These are phyloP conservation scores for Udeniomyces megalosporus DNA, from an alignment of 768 basidiomycete species.

Conservation along the genomic window DNA sequence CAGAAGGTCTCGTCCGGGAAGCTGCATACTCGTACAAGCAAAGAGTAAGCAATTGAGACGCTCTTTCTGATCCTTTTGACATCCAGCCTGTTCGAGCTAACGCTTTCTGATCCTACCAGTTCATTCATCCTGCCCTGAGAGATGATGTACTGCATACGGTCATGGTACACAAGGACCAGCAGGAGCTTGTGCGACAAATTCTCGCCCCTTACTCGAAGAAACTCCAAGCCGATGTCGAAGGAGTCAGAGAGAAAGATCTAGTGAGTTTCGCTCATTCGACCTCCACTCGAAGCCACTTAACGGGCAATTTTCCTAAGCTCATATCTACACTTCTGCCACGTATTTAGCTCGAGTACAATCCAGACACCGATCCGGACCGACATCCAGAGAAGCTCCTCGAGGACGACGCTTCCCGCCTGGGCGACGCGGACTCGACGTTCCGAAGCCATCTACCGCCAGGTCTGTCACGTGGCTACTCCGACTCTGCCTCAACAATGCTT, in stretches of 20 bases:
- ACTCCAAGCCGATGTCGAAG: slow-evolving; percentile 10
- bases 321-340: background rate
- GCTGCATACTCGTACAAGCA: slow-evolving; percentile 34
- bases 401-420: background rate
- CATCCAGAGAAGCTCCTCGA: background rate
- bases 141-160: slow-evolving; percentile 48
- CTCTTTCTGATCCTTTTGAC: background rate
- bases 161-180: slow-evolving; percentile 16
- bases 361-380: background rate
- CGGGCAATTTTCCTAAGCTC: background rate
- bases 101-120: slow-evolving; percentile 27
- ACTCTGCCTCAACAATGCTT: background rate
- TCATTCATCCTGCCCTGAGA: slow-evolving; percentile 85
- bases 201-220: slow-evolving; percentile 10
- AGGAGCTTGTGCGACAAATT: slow-evolving; percentile 14
- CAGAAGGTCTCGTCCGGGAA: slow-evolving; percentile 45
- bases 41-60: slow-evolving; percentile 27
- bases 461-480: background rate
- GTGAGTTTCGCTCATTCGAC: background rate
- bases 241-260: slow-evolving; percentile 9
- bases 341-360: slow-evolving; percentile 11
- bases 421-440: slow-evolving; percentile 6
- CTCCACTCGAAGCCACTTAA: background rate
- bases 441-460: background rate
- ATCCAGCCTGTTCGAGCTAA: background rate